Base-by-base conservation (phyloP, 2,329 filamentous ascomycete species). In the Raffaelea albimanens region DNA sequence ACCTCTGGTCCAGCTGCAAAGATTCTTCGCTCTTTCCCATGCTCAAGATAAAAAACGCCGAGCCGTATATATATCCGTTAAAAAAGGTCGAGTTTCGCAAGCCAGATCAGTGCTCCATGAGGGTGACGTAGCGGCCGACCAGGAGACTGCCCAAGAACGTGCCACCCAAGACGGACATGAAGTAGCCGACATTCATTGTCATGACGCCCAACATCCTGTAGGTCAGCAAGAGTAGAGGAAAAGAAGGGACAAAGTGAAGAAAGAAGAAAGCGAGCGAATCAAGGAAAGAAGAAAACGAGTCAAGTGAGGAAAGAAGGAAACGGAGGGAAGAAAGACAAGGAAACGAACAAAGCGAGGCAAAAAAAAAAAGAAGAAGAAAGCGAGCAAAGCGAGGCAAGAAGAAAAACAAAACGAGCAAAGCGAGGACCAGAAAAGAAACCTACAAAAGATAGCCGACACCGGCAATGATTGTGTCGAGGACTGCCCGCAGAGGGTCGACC, bases 131-230 rank as follows among this genome's bases (percentile, higher is more conserved):
- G 53, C 89, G 78, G 25, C 89, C 88, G 51, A 93, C 75, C 0
- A 79, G 76, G 40, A 97, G 67, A 62, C 93, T 93, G 21, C 91
- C 91, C n/a, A 94, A 61, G 59, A 97, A 96, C 2, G 85, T 77
- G 33, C 84, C 84, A 4, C 72, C 83, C 11, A 94, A 73, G 5
- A 88, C 71, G 0, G 83, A 85, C 40, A 86, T 63, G 62, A 89
- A 88, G 61, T 89, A 90, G 14, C 85, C 85, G 18, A 89, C 73
- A 56, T 90, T 89, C 68, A 85, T 77, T 1, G 84, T 87, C 85
- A 90, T 95, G 59, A 94, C 85, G n/a, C 85, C 87, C 67, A 95
- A 69, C 89, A 95, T 95, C 50, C 89, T 95, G 39, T 7, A 18
- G 11, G 4, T 29, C 25, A 47, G 38, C 7, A 34, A 8, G 3